Conservation (phyloP, 257 asterid species). For the Leptodermis oblonga region DNA sequence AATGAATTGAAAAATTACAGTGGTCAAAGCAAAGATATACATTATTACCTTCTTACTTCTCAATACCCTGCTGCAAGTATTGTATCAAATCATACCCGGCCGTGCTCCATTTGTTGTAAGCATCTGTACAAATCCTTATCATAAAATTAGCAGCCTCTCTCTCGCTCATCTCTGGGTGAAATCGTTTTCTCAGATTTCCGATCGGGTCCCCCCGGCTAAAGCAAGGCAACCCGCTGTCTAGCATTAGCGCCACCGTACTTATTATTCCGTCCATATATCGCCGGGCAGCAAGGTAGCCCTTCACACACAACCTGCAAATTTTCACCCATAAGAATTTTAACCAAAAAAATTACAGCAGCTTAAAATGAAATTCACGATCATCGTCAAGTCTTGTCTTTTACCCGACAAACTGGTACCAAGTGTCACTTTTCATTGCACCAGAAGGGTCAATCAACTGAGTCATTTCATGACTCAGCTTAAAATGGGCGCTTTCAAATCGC, state of each 20-base stretch:
- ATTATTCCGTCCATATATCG: conserved; percentile 90
- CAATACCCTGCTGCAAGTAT: conserved; percentile 96
- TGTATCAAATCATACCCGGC: conserved; percentile 97
- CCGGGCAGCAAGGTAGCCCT: conserved; percentile 97
- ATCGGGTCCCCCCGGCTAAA: conserved; percentile 97
- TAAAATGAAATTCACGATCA: no score
- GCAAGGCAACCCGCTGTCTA: conserved; percentile 97
- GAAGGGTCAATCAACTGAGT: conserved; percentile 97
- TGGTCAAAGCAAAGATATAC: conserved; percentile 1
- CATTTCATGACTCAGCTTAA: conserved; percentile 98
- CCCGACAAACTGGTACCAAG: conserved; percentile 90
- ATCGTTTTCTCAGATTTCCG: conserved; percentile 93
- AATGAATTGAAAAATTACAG: background rate
- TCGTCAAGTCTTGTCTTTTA: conserved; percentile 20
- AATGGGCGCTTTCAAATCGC: conserved; percentile 98
- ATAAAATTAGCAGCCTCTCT: conserved; percentile 97
- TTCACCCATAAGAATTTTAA: conserved; percentile 4
- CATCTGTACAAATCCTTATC: conserved; percentile 84
- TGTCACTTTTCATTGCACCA: conserved; percentile 93
- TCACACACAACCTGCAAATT: conserved; percentile 80
- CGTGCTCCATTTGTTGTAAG: conserved; percentile 97
- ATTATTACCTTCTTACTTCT: conserved; percentile 46
- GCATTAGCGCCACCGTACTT: conserved; percentile 70
- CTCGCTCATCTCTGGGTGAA: conserved; percentile 96
- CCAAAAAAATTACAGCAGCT: no score